Evolutionary conservation across 1,139 yeast genomes (phyloP).

Genomic region (Protomyces pachydermus): DNA sequence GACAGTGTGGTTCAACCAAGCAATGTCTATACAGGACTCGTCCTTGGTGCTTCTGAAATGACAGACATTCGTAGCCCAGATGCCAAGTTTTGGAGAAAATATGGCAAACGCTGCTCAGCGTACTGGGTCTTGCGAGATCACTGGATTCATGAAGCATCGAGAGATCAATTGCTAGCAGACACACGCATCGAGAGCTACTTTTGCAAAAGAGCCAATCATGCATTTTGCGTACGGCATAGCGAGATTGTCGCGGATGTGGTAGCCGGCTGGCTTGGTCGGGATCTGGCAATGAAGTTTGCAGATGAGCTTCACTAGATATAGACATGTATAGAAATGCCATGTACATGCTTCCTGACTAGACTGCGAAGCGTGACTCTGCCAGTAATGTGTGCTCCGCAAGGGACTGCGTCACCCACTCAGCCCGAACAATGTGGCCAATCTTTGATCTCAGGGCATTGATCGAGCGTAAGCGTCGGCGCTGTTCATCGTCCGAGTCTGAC

Average conservation of each 20-base stretch:
- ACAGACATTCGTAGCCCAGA: slow-evolving; percentile 12
- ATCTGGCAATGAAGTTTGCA: neutral
- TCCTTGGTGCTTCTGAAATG: slow-evolving; percentile 21
- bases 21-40: slow-evolving; percentile 12
- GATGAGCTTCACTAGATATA: neutral
- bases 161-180: neutral
- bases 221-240: slow-evolving; percentile 23
- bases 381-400: neutral
- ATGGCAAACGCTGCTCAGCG: slow-evolving; percentile 10
- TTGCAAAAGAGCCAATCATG: slow-evolving; percentile 13
- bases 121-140: slow-evolving; percentile 16
- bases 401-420: neutral
- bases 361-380: neutral
- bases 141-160: slow-evolving; percentile 2
- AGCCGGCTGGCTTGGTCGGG: slow-evolving; percentile 14
- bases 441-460: neutral
- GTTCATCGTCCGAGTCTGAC: neutral
- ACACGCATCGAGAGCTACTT: slow-evolving; percentile 12
- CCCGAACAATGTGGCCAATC: neutral
- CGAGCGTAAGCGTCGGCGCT: neutral
- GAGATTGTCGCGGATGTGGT: slow-evolving; percentile 9
- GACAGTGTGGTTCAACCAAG: neutral
- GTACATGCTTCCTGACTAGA: neutral
- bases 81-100: neutral
- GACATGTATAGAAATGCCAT: neutral